Evolutionary conservation across 2,329 filamentous ascomycete genomes (phyloP).

Genomic region (Bimuria novae-zelandiae): DNA sequence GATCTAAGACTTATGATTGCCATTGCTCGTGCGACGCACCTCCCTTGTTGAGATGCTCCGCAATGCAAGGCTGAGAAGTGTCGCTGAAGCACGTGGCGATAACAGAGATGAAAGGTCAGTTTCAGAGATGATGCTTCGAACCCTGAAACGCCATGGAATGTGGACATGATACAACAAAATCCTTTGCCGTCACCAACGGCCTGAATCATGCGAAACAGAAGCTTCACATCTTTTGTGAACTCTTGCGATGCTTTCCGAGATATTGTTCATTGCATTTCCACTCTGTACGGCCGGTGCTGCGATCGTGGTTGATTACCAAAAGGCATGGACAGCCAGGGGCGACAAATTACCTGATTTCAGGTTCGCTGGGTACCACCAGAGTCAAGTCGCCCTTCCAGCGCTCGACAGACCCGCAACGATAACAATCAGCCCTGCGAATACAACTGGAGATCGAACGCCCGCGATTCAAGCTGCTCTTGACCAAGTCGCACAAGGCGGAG

Average conservation of each 20-base stretch:
- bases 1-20: too few species aligned
- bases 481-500: constrained; percentile 6
- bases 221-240: too few species aligned
- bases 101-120: too few species aligned
- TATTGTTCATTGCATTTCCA: not conserved
- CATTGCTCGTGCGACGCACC: too few species aligned
- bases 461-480: constrained; percentile 15
- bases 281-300: not conserved
- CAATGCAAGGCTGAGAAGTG: too few species aligned
- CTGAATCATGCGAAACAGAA: too few species aligned
- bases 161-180: too few species aligned
- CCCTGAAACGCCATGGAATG: too few species aligned
- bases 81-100: too few species aligned
- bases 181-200: too few species aligned
- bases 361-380: constrained; percentile 11
- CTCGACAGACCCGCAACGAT: constrained; percentile 3
- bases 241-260: not conserved
- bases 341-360: constrained; percentile 15
- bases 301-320: constrained; percentile 9
- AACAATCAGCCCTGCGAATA: constrained; percentile 9
- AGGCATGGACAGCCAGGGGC: constrained; percentile 8
- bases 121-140: too few species aligned
- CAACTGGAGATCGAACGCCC: constrained; percentile 2
- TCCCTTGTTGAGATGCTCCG: too few species aligned
- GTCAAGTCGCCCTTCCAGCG: constrained; percentile 3